phyloP scores from a whole-genome alignment of 2,329 filamentous ascomycete genomes.

The Phyllosticta citribraziliensis region DNA sequence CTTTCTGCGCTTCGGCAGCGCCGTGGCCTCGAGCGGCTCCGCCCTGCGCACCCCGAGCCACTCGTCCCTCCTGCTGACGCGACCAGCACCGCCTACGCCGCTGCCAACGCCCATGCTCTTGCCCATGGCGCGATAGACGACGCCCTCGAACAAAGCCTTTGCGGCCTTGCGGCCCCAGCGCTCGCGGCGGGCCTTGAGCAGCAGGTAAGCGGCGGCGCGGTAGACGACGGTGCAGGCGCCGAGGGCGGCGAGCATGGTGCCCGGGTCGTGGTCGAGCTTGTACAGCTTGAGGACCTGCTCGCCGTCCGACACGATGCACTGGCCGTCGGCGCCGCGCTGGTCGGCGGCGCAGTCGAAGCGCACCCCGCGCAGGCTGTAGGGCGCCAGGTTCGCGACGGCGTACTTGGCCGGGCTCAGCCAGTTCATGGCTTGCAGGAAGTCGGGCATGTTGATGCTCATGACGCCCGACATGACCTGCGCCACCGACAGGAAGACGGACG shows the following conservation, averaged over 20 bases:
- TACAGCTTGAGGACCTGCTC: slow-evolving; percentile 59
- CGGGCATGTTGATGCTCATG: slow-evolving; percentile 59
- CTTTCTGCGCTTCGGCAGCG: background rate
- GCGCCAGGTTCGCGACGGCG: slow-evolving; percentile 54
- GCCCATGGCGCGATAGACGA: background rate
- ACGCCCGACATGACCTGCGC: slow-evolving; percentile 63
- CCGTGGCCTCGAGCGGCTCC: background rate
- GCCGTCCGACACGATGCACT: slow-evolving; percentile 56
- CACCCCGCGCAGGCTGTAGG: slow-evolving; percentile 53
- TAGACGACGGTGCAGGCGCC: slow-evolving; percentile 57
- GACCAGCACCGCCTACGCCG: background rate
- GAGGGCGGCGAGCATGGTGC: slow-evolving; percentile 52
- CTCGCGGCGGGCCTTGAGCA: slow-evolving; percentile 47
- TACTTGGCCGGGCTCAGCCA: slow-evolving; percentile 65
- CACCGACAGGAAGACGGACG: slow-evolving; percentile 58
- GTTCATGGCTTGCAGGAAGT: slow-evolving; percentile 57
- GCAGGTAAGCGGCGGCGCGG: slow-evolving; percentile 50
- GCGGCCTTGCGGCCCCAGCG: slow-evolving; percentile 33
- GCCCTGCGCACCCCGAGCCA: background rate
- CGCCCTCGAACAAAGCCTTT: background rate
- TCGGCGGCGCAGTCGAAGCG: slow-evolving; percentile 53
- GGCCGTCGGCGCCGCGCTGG: slow-evolving; percentile 50
- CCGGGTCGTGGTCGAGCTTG: slow-evolving; percentile 51
- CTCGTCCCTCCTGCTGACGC: background rate
- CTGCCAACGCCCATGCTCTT: background rate